Percentiles rank a stretch among this genome's conserved stretches.
phyloP scores from a whole-genome alignment of 805 yeast genomes.

The Starmera amethionina region DNA sequence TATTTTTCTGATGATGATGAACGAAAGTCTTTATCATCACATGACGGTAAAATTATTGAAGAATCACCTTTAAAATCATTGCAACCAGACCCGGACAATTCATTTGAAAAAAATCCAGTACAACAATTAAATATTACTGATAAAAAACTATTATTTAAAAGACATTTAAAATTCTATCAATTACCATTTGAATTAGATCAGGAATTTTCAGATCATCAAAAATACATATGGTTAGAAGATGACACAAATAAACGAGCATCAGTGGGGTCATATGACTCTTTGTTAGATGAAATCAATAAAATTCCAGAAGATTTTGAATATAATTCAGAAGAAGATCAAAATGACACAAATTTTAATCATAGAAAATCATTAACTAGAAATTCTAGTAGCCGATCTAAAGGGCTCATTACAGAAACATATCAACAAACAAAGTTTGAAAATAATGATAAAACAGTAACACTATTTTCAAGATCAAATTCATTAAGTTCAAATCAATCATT shows the following conservation, averaged over 20 bases:
- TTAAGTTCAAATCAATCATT: constrained; percentile 1
- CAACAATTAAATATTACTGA: background rate
- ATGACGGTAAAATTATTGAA: too few relatives aligned
- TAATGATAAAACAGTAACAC: constrained; percentile 29
- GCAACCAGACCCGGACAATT: too few relatives aligned
- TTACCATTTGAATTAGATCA: constrained; percentile 25
- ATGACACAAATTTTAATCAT: background rate
- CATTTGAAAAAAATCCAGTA: background rate
- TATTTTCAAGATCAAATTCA: constrained; percentile 15
- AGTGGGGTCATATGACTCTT: constrained; percentile 26
- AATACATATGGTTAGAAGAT: constrained; percentile 20
- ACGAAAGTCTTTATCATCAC: background rate
- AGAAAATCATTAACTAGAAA: constrained; percentile 11
- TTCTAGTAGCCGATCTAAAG: constrained; percentile 2
- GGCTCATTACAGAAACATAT: constrained; percentile 17
- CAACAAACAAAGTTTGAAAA: constrained; percentile 25
- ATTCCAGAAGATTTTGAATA: constrained; percentile 36
- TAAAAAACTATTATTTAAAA: background rate
- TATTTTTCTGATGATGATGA: constrained; percentile 14
- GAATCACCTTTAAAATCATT: too few relatives aligned
- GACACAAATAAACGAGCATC: constrained; percentile 13
- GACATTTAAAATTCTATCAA: constrained; percentile 28
- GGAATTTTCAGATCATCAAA: constrained; percentile 16
- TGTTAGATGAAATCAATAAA: constrained; percentile 40
- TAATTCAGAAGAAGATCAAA: constrained; percentile 3